Evolutionary conservation across 2,329 filamentous ascomycete genomes (phyloP).

Genomic region (Emergomyces orientalis): DNA sequence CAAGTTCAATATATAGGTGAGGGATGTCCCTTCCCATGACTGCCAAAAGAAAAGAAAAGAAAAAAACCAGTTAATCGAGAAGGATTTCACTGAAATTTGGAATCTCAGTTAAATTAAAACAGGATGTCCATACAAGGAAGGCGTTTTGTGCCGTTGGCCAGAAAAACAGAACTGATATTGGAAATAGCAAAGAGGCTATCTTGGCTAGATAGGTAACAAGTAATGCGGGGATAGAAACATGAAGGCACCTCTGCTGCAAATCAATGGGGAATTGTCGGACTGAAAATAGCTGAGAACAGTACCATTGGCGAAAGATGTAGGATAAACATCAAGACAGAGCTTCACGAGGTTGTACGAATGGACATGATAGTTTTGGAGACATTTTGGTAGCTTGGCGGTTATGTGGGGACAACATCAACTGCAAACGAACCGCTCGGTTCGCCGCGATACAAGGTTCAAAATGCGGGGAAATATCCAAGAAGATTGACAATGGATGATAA

Average conservation of each 20-base stretch:
- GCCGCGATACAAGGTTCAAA: neutral
- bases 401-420: neutral
- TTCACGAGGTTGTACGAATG: neutral
- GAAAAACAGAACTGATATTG: too few species aligned
- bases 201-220: neutral
- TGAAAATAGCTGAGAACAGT: neutral
- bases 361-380: neutral
- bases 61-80: too few species aligned
- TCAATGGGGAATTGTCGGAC: neutral
- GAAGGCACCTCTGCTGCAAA: neutral
- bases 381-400: neutral
- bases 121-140: too few species aligned
- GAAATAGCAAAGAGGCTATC: neutral
- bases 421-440: neutral
- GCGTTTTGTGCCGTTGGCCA: too few species aligned
- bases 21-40: too few species aligned
- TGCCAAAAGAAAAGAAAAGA: too few species aligned
- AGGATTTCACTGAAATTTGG: too few species aligned
- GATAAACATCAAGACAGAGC: neutral
- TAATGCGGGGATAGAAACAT: neutral
- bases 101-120: too few species aligned
- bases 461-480: neutral
- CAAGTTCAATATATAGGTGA: too few species aligned
- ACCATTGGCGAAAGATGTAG: neutral
- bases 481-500: neutral